Conservation (phyloP, 83 land plant genomes). For the Isoetes engelmannii region DNA sequence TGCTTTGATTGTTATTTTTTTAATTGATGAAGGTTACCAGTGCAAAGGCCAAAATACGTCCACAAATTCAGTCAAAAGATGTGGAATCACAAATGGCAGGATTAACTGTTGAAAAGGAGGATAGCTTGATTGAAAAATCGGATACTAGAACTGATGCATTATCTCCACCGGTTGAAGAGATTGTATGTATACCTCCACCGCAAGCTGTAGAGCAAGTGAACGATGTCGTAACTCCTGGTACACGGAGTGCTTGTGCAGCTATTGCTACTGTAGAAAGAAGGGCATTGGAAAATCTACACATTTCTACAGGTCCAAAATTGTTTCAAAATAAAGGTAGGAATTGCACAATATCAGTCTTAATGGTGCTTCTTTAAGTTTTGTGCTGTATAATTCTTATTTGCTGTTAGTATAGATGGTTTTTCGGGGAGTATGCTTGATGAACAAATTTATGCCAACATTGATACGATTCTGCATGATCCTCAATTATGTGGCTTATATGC, state of each 20-base stretch:
- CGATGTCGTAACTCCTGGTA: too few relatives aligned
- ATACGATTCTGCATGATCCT: background rate
- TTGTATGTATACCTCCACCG: too few relatives aligned
- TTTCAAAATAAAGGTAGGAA: background rate
- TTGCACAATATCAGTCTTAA: too few relatives aligned
- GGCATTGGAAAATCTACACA: constrained; percentile 22
- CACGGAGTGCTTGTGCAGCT: constrained; percentile 8
- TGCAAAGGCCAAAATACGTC: background rate
- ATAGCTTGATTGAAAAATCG: background rate
- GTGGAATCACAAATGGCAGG: background rate
- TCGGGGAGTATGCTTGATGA: background rate
- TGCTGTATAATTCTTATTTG: too few relatives aligned
- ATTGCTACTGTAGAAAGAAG: constrained; percentile 24
- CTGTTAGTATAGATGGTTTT: too few relatives aligned
- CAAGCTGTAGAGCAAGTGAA: too few relatives aligned
- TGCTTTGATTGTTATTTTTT: background rate
- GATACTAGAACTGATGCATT: background rate
- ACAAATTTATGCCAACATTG: background rate
- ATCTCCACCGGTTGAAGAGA: background rate
- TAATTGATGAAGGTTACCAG: background rate
- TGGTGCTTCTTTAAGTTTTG: too few relatives aligned
- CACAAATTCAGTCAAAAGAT: background rate
- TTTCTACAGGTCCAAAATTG: constrained; percentile 16
- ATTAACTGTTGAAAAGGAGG: background rate
- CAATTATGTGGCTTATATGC: constrained; percentile 3